phyloP scores from a whole-genome alignment of 2,329 filamentous ascomycete genomes.

The Zasmidium cellare region DNA sequence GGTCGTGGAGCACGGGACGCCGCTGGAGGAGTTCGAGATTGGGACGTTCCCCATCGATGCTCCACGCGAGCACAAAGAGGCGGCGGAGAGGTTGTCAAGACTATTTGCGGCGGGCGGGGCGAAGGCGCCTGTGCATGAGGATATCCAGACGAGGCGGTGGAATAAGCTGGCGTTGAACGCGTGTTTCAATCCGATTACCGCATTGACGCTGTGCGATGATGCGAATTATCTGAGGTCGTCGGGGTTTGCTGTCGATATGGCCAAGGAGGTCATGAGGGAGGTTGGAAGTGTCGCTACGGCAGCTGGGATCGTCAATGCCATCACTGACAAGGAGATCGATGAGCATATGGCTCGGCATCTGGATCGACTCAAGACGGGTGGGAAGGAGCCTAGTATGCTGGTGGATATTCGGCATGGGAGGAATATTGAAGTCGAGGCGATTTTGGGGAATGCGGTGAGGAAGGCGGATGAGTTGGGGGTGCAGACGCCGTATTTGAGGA shows the following conservation, averaged over 20 bases:
- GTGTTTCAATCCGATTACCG: constrained; percentile 61
- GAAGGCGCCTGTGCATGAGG: constrained; percentile 50
- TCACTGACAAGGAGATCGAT: constrained; percentile 41
- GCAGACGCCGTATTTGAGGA: constrained; percentile 40
- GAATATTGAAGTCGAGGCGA: constrained; percentile 53
- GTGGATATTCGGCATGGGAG: constrained; percentile 46
- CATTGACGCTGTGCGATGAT: constrained; percentile 56
- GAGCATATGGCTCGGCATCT: constrained; percentile 42
- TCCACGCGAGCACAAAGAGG: constrained; percentile 14
- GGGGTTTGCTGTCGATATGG: constrained; percentile 37
- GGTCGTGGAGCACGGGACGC: constrained; percentile 45
- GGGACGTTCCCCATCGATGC: constrained; percentile 49
- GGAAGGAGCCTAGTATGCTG: constrained; percentile 52
- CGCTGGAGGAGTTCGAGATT: constrained; percentile 52
- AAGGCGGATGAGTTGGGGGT: constrained; percentile 43
- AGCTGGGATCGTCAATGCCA: constrained; percentile 37
- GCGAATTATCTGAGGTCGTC: constrained; percentile 51
- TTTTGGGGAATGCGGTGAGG: constrained; percentile 47
- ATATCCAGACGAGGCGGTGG: constrained; percentile 61
- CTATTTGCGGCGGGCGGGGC: constrained; percentile 41
- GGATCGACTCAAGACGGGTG: constrained; percentile 40
- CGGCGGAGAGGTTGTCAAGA: constrained; percentile 18
- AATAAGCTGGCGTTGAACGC: constrained; percentile 62
- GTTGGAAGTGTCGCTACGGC: constrained; percentile 43
- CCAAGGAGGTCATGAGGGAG: constrained; percentile 48